A percentile compares a stretch with the other conserved stretches of the same genome.
These are phyloP conservation scores for Vitis amurensis DNA, from an alignment of 164 flowering plant genomes.

Conservation along the genomic window DNA sequence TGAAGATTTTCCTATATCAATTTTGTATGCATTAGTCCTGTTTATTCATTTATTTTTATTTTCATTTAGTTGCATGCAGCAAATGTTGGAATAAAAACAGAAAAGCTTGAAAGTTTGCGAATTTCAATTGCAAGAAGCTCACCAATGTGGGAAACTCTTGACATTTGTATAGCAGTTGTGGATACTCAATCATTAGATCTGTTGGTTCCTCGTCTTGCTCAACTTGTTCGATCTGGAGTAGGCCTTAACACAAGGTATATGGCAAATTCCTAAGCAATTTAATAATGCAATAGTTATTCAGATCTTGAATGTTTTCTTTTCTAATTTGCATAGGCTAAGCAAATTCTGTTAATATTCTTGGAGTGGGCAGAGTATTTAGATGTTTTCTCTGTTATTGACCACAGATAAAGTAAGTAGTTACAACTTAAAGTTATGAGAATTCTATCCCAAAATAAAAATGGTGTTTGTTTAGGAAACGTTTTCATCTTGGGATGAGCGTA, in stretches of 20 bases:
- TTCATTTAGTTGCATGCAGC: slow-evolving; percentile 76
- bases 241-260: slow-evolving; percentile 94
- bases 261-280: background rate
- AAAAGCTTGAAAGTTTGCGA: slow-evolving; percentile 91
- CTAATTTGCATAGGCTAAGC: background rate
- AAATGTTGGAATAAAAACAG: slow-evolving; percentile 80
- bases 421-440: background rate
- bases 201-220: slow-evolving; percentile 91
- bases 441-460: too few relatives aligned
- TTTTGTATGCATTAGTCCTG: background rate
- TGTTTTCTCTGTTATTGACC: background rate
- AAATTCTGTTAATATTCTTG: background rate
- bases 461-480: too few relatives aligned
- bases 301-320: background rate
- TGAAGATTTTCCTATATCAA: too few relatives aligned
- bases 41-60: slow-evolving; percentile 9
- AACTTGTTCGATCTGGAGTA: slow-evolving; percentile 84
- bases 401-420: background rate
- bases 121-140: slow-evolving; percentile 93
- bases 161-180: slow-evolving; percentile 74
- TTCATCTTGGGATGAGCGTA: too few relatives aligned
- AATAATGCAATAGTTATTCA: background rate
- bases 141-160: slow-evolving; percentile 99
- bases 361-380: background rate
- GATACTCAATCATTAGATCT: slow-evolving; percentile 68